These are phyloP conservation scores for Nicotiana tabacum DNA, from an alignment of 257 asterid species.

Conservation along the genomic window DNA sequence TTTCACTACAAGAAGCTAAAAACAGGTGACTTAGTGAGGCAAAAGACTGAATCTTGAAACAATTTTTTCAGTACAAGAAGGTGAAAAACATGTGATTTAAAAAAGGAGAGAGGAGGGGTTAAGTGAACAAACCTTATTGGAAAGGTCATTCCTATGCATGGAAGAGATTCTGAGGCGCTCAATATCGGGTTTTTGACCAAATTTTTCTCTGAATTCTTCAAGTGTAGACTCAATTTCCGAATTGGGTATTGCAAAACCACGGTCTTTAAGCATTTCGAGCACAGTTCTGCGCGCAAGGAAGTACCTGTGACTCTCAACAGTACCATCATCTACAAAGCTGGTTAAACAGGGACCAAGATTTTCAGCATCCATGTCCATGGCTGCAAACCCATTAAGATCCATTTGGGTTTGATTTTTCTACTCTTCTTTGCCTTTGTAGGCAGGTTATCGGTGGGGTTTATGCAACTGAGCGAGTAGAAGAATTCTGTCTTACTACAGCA, in stretches of 20 bases:
- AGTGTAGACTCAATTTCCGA: slow-evolving; percentile 62
- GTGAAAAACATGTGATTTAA: neutral
- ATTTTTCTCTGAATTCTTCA: slow-evolving; percentile 50
- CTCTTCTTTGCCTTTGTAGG: too few species aligned
- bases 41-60: neutral
- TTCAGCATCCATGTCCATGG: slow-evolving; percentile 25
- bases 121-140: slow-evolving; percentile 46
- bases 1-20: neutral
- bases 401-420: neutral
- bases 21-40: neutral
- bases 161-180: slow-evolving; percentile 53
- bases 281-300: slow-evolving; percentile 67
- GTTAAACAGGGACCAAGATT: slow-evolving; percentile 41
- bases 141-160: slow-evolving; percentile 63
- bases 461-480: neutral
- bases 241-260: slow-evolving; percentile 73
- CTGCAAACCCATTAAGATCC: slow-evolving; percentile 13
- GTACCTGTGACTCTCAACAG: slow-evolving; percentile 66
- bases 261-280: slow-evolving; percentile 89
- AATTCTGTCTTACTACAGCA: too few species aligned
- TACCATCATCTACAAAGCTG: slow-evolving; percentile 50
- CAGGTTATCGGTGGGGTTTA: neutral
- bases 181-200: slow-evolving; percentile 42
- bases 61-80: neutral
- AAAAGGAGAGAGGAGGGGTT: neutral